Evolutionary conservation across 306 rosid genomes (phyloP), one percentile per base, ranked within the genome.

Genomic region (Rosa chinensis): DNA sequence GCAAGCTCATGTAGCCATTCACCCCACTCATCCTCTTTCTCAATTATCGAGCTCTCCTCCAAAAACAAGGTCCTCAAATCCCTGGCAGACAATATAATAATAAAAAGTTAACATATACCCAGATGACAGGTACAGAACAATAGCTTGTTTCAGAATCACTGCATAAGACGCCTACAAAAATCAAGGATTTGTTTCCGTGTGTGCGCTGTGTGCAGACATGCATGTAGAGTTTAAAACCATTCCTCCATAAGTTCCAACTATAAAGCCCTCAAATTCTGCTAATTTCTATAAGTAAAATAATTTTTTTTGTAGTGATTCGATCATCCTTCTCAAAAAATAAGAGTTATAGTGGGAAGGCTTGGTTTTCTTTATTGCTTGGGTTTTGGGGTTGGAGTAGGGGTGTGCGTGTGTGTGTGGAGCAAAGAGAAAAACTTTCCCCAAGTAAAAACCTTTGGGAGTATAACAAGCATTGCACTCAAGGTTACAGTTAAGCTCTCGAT

Each of bases 1-100:
- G 99, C 97, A 86, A 95, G 94, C 83, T 89, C 90, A 72, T 87
- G 98, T 43, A 95, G 89, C 99, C 99, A 95, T 12, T 85, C 81
- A 9, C 98, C 98, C 98, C 96, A 90, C 13, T 85, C 81, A 7
- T 97, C 98, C 84, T 90, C 94, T 20, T 78, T 83, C 82, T 95
- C 98, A 12, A 0, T 0, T 66, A 95, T 89, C 6, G 78, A 0
- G 85, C 91, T 93, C 85, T 95, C 98, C 82, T 95, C 99, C 94
- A 95, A 73, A 87, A 93, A 86, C 87, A 95, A 85, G 69, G 86
- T 79, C 79, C 81, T 93, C 78, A 95, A 90, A 79, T 66, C 87
- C 92, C 99, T 95, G 92, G 50, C 18, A 71, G 13, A 66, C 35
- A 79, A 81, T 4, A 78, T 75, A 45, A 80, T 25, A 17, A 79